Percentiles rank a stretch among this genome's conserved stretches.
These are phyloP conservation scores for Aulographum hederae DNA, from an alignment of 2,329 filamentous ascomycete species.

Conservation along the genomic window DNA sequence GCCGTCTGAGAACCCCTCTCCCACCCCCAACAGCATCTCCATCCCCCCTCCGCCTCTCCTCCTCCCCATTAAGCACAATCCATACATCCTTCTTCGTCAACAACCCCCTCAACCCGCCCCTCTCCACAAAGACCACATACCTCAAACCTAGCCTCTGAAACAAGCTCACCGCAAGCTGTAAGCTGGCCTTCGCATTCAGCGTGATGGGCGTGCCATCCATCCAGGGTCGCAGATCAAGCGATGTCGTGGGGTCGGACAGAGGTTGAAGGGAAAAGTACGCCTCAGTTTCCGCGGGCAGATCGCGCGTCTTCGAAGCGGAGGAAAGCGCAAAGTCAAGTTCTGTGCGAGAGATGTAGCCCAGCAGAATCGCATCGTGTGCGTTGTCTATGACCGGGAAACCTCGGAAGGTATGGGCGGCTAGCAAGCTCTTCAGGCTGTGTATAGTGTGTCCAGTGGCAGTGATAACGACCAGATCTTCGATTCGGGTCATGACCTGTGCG, in stretches of 20 bases:
- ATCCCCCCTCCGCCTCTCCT: conserved; percentile 21
- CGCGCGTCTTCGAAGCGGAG: conserved; percentile 37
- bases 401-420: conserved; percentile 59
- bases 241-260: conserved; percentile 56
- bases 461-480: conserved; percentile 79
- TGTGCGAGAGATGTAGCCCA: conserved; percentile 86
- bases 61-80: conserved; percentile 71
- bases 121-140: conserved; percentile 75
- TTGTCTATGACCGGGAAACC: conserved; percentile 85
- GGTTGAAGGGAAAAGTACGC: conserved; percentile 73
- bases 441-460: conserved; percentile 81
- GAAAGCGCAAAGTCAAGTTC: conserved; percentile 72
- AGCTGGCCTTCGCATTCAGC: conserved; percentile 53
- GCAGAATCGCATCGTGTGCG: conserved; percentile 54
- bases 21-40: not conserved
- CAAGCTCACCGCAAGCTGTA: conserved; percentile 78
- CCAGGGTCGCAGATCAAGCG: conserved; percentile 83
- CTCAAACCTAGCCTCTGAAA: conserved; percentile 87
- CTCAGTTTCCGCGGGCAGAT: conserved; percentile 52
- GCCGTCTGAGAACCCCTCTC: not conserved
- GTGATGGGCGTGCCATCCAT: conserved; percentile 98
- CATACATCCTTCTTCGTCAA: conserved; percentile 97
- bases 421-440: conserved; percentile 48
- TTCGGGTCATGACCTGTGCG: conserved; percentile 77
- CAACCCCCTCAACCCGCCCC: conserved; percentile 64